These are phyloP conservation scores for Alternaria sp. DNA, from an alignment of 2,329 filamentous ascomycete species.

Conservation along the genomic window DNA sequence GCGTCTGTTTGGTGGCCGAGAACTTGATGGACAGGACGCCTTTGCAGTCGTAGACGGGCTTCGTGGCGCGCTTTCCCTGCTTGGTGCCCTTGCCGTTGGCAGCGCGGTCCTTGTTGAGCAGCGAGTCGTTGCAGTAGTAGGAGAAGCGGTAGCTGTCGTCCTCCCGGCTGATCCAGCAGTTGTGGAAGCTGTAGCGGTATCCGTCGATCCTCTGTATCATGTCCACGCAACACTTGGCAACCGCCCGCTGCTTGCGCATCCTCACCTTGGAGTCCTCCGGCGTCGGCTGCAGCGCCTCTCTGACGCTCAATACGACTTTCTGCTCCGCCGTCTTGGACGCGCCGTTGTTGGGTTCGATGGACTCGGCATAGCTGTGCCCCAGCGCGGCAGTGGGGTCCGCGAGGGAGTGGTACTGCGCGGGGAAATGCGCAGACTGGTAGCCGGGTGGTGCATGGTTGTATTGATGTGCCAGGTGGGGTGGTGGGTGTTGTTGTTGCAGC, in stretches of 20 bases:
- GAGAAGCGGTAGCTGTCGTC: slow-evolving; percentile 56
- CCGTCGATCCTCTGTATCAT: slow-evolving; percentile 54
- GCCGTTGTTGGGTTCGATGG: slow-evolving; percentile 7
- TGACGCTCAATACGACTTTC: slow-evolving; percentile 42
- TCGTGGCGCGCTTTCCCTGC: slow-evolving; percentile 47
- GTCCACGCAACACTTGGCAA: slow-evolving; percentile 54
- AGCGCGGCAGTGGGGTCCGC: slow-evolving; percentile 35
- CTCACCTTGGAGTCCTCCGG: slow-evolving; percentile 49
- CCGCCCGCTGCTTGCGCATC: slow-evolving; percentile 54
- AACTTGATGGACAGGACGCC: slow-evolving; percentile 57
- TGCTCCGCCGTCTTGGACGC: slow-evolving; percentile 22
- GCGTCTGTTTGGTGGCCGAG: slow-evolving; percentile 49
- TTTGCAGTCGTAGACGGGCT: slow-evolving; percentile 58
- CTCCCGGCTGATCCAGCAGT: slow-evolving; percentile 56
- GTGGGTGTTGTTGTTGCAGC: neutral
- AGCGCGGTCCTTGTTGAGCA: slow-evolving; percentile 58
- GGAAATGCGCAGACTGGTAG: slow-evolving; percentile 39
- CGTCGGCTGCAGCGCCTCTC: slow-evolving; percentile 45
- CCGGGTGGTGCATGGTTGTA: slow-evolving; percentile 30
- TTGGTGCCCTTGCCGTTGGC: slow-evolving; percentile 53
- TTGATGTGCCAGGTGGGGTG: slow-evolving; percentile 15
- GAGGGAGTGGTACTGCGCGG: slow-evolving; percentile 30
- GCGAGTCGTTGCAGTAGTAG: slow-evolving; percentile 58
- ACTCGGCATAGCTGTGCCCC: slow-evolving; percentile 23
- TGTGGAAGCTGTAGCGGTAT: slow-evolving; percentile 58